These are phyloP conservation scores for Rhizoctonia solani DNA, from an alignment of 1,284 basidiomycete genomes.

Conservation along the genomic window DNA sequence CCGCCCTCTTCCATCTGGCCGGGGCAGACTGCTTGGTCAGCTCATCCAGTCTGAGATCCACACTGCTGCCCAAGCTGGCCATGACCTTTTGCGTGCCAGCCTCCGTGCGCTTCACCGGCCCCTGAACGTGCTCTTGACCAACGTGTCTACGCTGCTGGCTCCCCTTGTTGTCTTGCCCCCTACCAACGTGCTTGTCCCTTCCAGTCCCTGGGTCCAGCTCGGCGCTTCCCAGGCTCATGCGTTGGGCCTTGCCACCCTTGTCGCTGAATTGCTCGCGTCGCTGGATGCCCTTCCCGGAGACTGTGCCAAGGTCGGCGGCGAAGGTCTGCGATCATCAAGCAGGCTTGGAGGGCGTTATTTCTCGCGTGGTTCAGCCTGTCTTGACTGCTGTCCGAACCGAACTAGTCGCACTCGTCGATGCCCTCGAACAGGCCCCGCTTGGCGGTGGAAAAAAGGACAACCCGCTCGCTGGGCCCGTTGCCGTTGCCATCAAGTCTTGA, in stretches of 20 bases:
- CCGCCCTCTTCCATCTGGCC: slow-evolving; percentile 68
- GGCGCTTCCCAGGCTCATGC: slow-evolving; percentile 65
- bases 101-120: slow-evolving; percentile 73
- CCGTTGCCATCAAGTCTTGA: slow-evolving; percentile 58
- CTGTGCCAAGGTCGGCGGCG: slow-evolving; percentile 46
- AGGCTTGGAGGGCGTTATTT: slow-evolving; percentile 67
- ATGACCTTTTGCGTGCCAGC: slow-evolving; percentile 67
- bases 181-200: slow-evolving; percentile 56
- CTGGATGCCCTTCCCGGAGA: slow-evolving; percentile 69
- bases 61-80: slow-evolving; percentile 59
- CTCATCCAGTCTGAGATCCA: slow-evolving; percentile 51
- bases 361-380: slow-evolving; percentile 66
- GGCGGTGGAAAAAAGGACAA: slow-evolving; percentile 48
- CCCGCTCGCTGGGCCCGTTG: no score
- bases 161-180: slow-evolving; percentile 56
- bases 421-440: slow-evolving; percentile 54
- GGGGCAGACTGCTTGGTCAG: slow-evolving; percentile 65
- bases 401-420: slow-evolving; percentile 61
- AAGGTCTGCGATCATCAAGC: slow-evolving; percentile 60
- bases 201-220: slow-evolving; percentile 37
- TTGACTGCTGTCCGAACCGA: slow-evolving; percentile 63
- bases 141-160: slow-evolving; percentile 66
- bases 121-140: slow-evolving; percentile 69
- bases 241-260: slow-evolving; percentile 64
- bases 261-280: slow-evolving; percentile 68